These are phyloP conservation scores for Sporothrix humicola DNA, from an alignment of 2,329 filamentous ascomycete genomes.

Conservation along the genomic window DNA sequence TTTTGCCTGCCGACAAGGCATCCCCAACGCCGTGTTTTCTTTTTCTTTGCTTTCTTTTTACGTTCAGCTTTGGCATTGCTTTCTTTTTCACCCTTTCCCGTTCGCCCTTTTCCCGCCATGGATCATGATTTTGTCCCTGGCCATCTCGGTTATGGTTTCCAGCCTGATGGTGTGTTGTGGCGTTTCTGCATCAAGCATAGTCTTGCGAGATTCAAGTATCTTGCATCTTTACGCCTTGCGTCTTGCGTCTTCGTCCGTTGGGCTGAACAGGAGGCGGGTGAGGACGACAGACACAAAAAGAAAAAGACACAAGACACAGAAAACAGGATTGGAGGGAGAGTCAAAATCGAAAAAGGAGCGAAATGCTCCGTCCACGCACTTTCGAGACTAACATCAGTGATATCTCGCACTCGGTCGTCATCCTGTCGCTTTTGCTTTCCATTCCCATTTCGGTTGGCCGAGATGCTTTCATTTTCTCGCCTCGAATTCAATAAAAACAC, in stretches of 20 bases:
- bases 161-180: not conserved
- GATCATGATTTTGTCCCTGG: not conserved
- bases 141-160: not conserved
- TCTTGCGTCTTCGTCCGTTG: not conserved
- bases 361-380: not conserved
- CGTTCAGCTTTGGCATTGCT: too few species aligned
- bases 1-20: too few species aligned
- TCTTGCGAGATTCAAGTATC: not conserved
- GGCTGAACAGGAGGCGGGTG: not conserved
- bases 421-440: not conserved
- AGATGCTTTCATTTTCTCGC: not conserved
- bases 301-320: too few species aligned
- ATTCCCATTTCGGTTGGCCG: not conserved
- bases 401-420: not conserved
- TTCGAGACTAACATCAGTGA: not conserved
- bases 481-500: not conserved
- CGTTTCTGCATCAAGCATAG: conserved; percentile 3
- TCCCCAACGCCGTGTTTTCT: not conserved
- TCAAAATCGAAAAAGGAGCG: not conserved
- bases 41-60: not conserved
- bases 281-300: not conserved
- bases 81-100: not conserved
- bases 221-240: not conserved
- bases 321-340: too few species aligned
- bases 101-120: not conserved